Evolutionary conservation across 495 filamentous ascomycete species (phyloP).

Genomic region (Podospora fimiseda): DNA sequence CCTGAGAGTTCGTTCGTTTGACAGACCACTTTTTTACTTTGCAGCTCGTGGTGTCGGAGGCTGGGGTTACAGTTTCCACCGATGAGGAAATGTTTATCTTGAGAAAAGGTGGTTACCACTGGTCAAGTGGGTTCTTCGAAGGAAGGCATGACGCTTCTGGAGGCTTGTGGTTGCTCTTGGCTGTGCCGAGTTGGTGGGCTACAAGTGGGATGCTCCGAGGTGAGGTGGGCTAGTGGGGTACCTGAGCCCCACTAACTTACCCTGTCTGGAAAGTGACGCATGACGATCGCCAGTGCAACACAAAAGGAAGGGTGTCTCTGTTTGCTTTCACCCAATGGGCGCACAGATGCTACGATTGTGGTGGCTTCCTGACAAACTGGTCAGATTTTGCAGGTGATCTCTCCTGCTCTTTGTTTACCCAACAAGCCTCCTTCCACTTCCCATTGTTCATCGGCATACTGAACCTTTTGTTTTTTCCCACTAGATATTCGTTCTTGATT

Average conservation of each 20-base stretch:
- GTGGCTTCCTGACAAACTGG: neutral
- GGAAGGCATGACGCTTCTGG: neutral
- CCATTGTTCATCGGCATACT: too few species aligned
- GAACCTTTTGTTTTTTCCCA: too few species aligned
- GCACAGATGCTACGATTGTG: neutral
- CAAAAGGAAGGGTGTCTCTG: neutral
- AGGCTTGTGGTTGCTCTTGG: neutral
- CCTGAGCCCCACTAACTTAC: neutral
- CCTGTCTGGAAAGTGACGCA: slow-evolving; percentile 3
- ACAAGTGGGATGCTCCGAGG: neutral
- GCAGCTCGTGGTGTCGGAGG: too few species aligned
- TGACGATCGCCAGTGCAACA: neutral
- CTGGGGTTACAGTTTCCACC: too few species aligned
- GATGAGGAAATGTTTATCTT: slow-evolving; percentile 1
- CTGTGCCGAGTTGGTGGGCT: neutral
- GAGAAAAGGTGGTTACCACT: neutral
- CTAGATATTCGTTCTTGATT: neutral
- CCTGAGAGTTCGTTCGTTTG: too few species aligned
- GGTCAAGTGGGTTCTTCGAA: neutral
- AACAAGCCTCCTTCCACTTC: neutral
- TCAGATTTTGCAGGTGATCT: neutral
- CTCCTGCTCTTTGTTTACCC: neutral
- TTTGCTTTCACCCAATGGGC: neutral
- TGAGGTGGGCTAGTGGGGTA: slow-evolving; percentile 1
- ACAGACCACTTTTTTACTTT: too few species aligned